Percentiles rank a stretch among this genome's conserved stretches.
These are phyloP conservation scores for Skeletonema grethae DNA, from an alignment of 108 stramenopile genomes.

Conservation along the genomic window DNA sequence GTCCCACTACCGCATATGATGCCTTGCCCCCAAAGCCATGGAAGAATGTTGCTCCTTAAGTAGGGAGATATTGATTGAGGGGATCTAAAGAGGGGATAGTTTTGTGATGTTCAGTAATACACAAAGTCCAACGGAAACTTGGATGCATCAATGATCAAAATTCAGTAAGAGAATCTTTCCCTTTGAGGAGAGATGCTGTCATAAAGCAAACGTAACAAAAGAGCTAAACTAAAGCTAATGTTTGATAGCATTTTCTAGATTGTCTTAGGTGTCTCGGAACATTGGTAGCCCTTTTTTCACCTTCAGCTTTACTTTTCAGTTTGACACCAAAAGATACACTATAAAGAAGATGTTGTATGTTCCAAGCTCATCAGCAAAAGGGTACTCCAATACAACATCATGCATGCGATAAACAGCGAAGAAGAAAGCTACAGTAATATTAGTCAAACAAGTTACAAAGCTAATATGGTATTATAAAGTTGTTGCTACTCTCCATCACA, in stretches of 20 bases:
- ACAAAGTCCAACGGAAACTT: not conserved
- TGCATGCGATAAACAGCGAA: no score
- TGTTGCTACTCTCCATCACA: not conserved
- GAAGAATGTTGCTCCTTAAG: conserved; percentile 26
- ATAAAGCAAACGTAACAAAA: not conserved
- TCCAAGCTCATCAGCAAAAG: no score
- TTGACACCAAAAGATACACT: no score
- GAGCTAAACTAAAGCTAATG: not conserved
- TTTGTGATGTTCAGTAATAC: not conserved
- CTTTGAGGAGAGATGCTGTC: conserved; percentile 1
- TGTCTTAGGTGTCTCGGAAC: not conserved
- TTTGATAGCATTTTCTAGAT: conserved; percentile 11
- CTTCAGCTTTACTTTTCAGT: not conserved
- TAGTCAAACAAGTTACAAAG: not conserved
- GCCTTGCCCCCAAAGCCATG: conserved; percentile 71
- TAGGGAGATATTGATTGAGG: not conserved
- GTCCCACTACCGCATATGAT: conserved; percentile 74
- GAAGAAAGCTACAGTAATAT: no score
- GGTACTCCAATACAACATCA: no score
- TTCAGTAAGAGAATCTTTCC: not conserved
- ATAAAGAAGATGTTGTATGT: no score
- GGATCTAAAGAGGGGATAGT: not conserved
- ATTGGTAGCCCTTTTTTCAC: not conserved
- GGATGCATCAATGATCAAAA: not conserved
- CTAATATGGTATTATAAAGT: not conserved